Conservation (phyloP, 805 yeast genomes). For the Isabelozyma gotoi region DNA sequence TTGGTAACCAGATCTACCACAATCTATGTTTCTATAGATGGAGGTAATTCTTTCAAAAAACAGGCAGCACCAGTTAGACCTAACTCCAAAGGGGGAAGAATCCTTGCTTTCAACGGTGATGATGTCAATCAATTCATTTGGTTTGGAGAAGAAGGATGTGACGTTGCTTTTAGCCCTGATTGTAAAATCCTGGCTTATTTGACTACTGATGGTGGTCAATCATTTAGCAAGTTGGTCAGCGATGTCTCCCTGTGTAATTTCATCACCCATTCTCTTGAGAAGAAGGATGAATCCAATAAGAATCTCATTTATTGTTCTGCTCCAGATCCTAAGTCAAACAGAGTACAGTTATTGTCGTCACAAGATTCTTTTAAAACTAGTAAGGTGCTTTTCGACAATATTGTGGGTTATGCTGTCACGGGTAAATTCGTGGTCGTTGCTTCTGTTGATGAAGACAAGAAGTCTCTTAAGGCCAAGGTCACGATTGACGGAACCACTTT, state of each 20-base stretch:
- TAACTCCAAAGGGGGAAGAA: conserved; percentile 29
- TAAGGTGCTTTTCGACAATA: conserved; percentile 48
- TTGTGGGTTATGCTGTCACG: conserved; percentile 72
- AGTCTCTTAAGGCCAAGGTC: conserved; percentile 62
- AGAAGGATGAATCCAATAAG: conserved; percentile 30
- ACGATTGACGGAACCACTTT: conserved; percentile 75
- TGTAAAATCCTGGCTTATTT: conserved; percentile 63
- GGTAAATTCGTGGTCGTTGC: conserved; percentile 78
- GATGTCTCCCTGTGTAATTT: conserved; percentile 65
- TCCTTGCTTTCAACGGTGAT: conserved; percentile 62
- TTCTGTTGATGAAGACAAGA: conserved; percentile 42
- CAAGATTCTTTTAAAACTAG: conserved; percentile 50
- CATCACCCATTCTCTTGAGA: conserved; percentile 53
- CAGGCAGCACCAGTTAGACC: conserved; percentile 53
- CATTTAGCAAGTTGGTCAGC: conserved; percentile 55
- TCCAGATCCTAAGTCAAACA: conserved; percentile 26
- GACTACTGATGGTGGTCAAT: conserved; percentile 66
- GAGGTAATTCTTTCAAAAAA: conserved; percentile 58
- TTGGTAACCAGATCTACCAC: conserved; percentile 48
- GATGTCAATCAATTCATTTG: conserved; percentile 63
- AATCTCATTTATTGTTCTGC: conserved; percentile 68
- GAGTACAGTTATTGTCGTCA: conserved; percentile 44
- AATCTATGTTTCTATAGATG: conserved; percentile 62
- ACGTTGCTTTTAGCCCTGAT: conserved; percentile 30
- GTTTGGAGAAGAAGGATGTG: conserved; percentile 64